Percentiles rank a stretch among this genome's conserved stretches.
These are phyloP conservation scores for Vigna trinervia DNA, from an alignment of 306 rosid genomes.

Conservation along the genomic window DNA sequence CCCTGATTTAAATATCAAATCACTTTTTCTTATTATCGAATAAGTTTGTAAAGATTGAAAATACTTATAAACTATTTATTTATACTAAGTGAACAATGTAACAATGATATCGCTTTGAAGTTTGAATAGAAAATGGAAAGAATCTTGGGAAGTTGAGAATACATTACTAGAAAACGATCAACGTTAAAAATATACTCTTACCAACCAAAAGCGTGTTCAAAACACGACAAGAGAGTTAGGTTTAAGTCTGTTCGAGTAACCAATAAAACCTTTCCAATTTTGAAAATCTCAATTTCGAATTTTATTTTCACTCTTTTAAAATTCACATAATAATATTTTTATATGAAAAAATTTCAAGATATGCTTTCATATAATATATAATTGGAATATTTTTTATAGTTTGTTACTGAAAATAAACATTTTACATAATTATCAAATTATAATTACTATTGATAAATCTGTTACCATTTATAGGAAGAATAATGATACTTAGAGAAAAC, in stretches of 20 bases:
- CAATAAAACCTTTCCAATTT: not conserved
- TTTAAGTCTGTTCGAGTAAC: not conserved
- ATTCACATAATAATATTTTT: not conserved
- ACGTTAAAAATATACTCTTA: not conserved
- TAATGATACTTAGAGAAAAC: no score
- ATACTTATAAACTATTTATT: no score
- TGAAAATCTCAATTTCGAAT: not conserved
- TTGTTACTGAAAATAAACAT: no score
- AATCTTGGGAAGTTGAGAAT: not conserved
- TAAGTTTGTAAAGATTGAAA: no score
- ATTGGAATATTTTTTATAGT: no score
- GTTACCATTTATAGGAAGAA: no score
- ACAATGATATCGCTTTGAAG: no score
- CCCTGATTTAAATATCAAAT: no score
- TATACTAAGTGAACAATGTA: no score
- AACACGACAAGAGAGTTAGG: not conserved
- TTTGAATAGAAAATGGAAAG: not conserved
- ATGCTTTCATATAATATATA: not conserved
- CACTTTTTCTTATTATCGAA: no score
- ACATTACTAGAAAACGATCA: not conserved
- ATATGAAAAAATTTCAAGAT: not conserved
- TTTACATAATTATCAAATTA: no score
- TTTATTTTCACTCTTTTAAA: not conserved
- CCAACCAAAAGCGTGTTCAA: constrained; percentile 40
- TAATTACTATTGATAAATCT: no score